Percentiles rank a stretch among this genome's conserved stretches.
phyloP scores from a whole-genome alignment of 345 rosid genomes.

The Dimocarpus longan region DNA sequence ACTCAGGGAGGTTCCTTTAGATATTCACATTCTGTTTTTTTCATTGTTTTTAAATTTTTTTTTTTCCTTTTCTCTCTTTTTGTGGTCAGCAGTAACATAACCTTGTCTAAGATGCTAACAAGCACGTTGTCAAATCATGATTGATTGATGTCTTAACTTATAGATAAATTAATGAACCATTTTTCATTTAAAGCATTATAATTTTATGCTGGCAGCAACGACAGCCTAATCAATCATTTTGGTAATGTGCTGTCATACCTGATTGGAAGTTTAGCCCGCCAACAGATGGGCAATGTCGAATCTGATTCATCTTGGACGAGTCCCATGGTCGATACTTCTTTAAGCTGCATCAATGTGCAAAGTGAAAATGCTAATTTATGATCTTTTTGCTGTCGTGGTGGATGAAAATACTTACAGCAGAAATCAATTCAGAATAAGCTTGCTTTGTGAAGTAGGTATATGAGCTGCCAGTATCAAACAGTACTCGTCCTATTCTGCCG shows the following conservation, averaged over 20 bases:
- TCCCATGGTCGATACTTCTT: slow-evolving; percentile 48
- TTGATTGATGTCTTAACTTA: background rate
- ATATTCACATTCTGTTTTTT: too few species aligned
- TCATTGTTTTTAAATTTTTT: too few species aligned
- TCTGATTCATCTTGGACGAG: slow-evolving; percentile 60
- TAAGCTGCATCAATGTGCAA: slow-evolving; percentile 48
- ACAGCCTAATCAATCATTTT: background rate
- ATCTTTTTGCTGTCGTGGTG: background rate
- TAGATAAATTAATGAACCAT: background rate
- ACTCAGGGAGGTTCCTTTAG: too few species aligned
- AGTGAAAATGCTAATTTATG: background rate
- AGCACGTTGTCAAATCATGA: background rate
- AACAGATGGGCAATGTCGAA: slow-evolving; percentile 75
- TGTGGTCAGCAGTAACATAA: background rate
- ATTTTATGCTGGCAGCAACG: background rate
- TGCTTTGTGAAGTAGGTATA: slow-evolving; percentile 80
- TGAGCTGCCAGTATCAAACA: slow-evolving; percentile 92
- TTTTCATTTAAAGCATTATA: background rate
- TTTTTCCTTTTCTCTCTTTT: background rate
- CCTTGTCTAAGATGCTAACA: background rate
- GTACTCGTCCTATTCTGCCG: slow-evolving; percentile 43
- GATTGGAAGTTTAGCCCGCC: slow-evolving; percentile 56
- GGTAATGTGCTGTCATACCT: slow-evolving; percentile 44
- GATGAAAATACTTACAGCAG: slow-evolving; percentile 57
- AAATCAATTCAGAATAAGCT: slow-evolving; percentile 64